A percentile compares a stretch with the other conserved stretches of the same genome.
These are phyloP conservation scores for Petunia hybrid DNA, from an alignment of 305 asterid species.

Conservation along the genomic window DNA sequence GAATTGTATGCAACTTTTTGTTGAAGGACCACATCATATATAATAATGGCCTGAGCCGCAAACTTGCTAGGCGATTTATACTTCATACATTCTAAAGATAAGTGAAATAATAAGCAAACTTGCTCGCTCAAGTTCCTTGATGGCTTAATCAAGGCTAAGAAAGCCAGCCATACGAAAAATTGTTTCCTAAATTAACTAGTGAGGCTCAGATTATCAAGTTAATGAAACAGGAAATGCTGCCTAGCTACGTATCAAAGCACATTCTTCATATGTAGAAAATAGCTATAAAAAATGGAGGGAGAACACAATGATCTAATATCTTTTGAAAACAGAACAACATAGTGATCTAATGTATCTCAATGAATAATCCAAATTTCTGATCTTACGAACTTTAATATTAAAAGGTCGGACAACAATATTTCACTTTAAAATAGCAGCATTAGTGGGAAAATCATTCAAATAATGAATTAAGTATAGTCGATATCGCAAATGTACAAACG, in stretches of 20 bases:
- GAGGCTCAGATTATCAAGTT: not conserved
- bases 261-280: too few species aligned
- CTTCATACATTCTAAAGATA: not conserved
- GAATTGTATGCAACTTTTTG: not conserved
- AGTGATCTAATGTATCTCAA: conserved; percentile 14
- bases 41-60: not conserved
- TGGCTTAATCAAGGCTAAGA: not conserved
- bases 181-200: not conserved
- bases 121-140: not conserved
- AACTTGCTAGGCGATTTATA: not conserved
- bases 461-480: conserved; percentile 9
- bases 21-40: not conserved
- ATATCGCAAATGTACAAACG: not conserved
- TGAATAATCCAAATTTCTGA: not conserved
- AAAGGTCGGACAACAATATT: not conserved
- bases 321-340: not conserved
- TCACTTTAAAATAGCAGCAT: not conserved
- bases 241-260: too few species aligned
- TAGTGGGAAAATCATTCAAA: not conserved
- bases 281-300: not conserved
- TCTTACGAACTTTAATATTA: not conserved
- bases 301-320: not conserved
- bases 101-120: not conserved
- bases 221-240: not conserved
- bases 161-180: not conserved